These are phyloP conservation scores for Musa schizocarpa DNA, from an alignment of 176 grass and related monocot genomes.

Conservation along the genomic window DNA sequence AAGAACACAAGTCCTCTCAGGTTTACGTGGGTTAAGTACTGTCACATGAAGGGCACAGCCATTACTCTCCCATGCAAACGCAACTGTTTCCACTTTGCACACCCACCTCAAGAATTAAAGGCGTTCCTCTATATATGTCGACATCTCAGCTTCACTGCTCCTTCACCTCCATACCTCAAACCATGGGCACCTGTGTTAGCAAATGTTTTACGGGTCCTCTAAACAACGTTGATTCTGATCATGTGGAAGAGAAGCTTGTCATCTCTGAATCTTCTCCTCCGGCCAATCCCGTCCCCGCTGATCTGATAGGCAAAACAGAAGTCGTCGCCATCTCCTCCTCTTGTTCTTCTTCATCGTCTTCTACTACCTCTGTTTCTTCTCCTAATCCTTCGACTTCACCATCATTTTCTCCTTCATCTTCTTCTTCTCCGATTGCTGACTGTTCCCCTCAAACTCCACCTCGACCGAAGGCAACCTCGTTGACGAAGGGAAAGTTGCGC, in stretches of 20 bases:
- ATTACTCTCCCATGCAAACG: background rate
- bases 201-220: background rate
- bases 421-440: background rate
- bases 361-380: background rate
- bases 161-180: background rate
- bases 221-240: background rate
- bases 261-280: background rate
- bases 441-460: background rate
- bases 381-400: background rate
- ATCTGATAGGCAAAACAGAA: background rate
- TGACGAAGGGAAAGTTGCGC: background rate
- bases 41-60: background rate
- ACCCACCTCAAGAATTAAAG: background rate
- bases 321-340: background rate
- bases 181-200: background rate
- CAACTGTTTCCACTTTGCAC: background rate
- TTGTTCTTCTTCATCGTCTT: background rate
- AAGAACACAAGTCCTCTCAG: background rate
- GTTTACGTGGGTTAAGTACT: background rate
- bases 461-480: background rate
- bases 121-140: background rate
- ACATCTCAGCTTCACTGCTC: background rate
- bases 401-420: background rate
- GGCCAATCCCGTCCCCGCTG: background rate
- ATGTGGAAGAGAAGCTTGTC: background rate